phyloP scores from a whole-genome alignment of 768 basidiomycete species.

The Sporobolomyces pararoseus region DNA sequence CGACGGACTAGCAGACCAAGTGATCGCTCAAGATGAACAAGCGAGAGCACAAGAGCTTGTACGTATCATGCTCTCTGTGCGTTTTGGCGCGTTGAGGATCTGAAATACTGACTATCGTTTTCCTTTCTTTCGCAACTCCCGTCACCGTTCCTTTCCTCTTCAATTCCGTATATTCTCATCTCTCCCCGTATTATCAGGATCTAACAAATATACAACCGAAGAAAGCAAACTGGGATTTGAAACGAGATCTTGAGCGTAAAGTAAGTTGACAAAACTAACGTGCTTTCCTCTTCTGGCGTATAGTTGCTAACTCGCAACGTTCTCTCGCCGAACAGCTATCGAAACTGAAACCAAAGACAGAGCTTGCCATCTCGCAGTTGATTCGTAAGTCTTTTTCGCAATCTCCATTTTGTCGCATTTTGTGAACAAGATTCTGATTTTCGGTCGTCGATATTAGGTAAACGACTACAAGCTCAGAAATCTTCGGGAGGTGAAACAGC shows the following conservation, averaged over 20 bases:
- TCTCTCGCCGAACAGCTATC: constrained; percentile 10
- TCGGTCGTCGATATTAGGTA: too few species aligned
- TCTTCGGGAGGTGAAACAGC: constrained; percentile 12
- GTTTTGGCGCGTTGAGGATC: background rate
- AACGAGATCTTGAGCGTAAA: constrained; percentile 71
- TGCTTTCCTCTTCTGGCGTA: background rate
- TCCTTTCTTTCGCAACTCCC: background rate
- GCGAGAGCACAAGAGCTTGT: constrained; percentile 83
- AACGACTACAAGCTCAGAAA: constrained; percentile 38
- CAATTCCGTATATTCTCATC: background rate
- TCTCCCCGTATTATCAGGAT: constrained; percentile 46
- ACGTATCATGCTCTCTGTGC: constrained; percentile 45
- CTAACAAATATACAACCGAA: constrained; percentile 63
- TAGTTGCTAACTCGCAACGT: background rate
- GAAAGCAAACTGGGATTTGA: constrained; percentile 66
- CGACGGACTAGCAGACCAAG: constrained; percentile 73
- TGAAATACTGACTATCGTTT: background rate
- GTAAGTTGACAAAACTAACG: constrained; percentile 46
- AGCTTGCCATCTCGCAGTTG: constrained; percentile 84
- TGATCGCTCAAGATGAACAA: constrained; percentile 81
- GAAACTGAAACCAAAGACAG: constrained; percentile 84
- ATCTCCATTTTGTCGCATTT: too few species aligned
- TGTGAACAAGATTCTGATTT: too few species aligned
- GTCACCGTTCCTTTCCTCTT: background rate
- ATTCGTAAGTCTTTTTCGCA: constrained; percentile 72